Conservation (phyloP, 164 flowering plant genomes). For the Tetrastigma voinierianum region DNA sequence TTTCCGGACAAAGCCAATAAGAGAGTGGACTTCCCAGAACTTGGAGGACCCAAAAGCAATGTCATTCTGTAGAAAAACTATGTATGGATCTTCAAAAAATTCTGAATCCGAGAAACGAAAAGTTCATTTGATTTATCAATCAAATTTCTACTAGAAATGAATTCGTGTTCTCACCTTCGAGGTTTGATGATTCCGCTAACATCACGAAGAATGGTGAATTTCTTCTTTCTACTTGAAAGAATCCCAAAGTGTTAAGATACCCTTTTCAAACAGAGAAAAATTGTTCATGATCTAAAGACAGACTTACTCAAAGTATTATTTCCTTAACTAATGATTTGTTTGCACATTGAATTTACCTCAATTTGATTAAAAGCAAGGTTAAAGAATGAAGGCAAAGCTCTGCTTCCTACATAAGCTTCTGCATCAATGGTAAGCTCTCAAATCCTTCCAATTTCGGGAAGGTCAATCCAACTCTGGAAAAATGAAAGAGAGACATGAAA, state of each 20-base stretch:
- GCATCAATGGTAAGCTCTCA: slow-evolving; percentile 36
- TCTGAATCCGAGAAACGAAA: too few species aligned
- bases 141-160: too few species aligned
- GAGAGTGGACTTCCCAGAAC: slow-evolving; percentile 48
- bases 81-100: too few species aligned
- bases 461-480: slow-evolving; percentile 34
- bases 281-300: background rate
- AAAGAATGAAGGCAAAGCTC: slow-evolving; percentile 37
- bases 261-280: slow-evolving; percentile 26
- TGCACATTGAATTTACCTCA: slow-evolving; percentile 22
- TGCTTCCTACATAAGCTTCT: slow-evolving; percentile 36
- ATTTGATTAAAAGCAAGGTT: slow-evolving; percentile 26
- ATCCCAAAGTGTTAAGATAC: slow-evolving; percentile 42
- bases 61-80: slow-evolving; percentile 25
- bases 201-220: slow-evolving; percentile 53
- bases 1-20: slow-evolving; percentile 47
- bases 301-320: background rate
- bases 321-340: background rate
- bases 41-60: slow-evolving; percentile 47
- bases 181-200: slow-evolving; percentile 76
- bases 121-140: too few species aligned
- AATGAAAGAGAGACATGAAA: background rate
- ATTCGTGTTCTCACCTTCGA: slow-evolving; percentile 33
- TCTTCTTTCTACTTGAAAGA: slow-evolving; percentile 45
- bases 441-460: slow-evolving; percentile 41